These are phyloP conservation scores for Shiraia bambusicola DNA, from an alignment of 2,329 filamentous ascomycete species.

Conservation along the genomic window DNA sequence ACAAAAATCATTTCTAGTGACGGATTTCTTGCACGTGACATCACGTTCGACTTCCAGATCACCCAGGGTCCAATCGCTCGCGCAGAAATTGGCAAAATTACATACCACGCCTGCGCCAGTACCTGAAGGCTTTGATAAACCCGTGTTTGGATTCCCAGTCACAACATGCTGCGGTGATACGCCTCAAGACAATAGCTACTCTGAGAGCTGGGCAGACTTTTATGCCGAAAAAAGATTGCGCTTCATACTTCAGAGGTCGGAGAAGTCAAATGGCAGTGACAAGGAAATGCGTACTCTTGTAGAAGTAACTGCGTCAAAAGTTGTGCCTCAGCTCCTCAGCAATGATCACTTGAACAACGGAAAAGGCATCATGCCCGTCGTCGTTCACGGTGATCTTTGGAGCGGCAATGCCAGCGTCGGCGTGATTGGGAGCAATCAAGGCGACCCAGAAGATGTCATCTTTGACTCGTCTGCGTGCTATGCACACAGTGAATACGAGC, in stretches of 20 bases:
- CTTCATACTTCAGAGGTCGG: slow-evolving; percentile 60
- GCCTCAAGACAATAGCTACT: slow-evolving; percentile 75
- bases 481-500: slow-evolving; percentile 83
- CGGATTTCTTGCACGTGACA: slow-evolving; percentile 71
- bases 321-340: slow-evolving; percentile 76
- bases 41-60: slow-evolving; percentile 28
- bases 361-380: slow-evolving; percentile 68
- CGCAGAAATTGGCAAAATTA: slow-evolving; percentile 73
- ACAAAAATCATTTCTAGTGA: slow-evolving; percentile 61
- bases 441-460: slow-evolving; percentile 75
- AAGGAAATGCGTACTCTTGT: slow-evolving; percentile 63
- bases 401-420: slow-evolving; percentile 76
- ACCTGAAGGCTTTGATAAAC: slow-evolving; percentile 58
- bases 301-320: slow-evolving; percentile 60
- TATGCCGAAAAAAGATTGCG: slow-evolving; percentile 75
- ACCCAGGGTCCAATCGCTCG: slow-evolving; percentile 56
- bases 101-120: slow-evolving; percentile 74
- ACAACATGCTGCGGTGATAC: slow-evolving; percentile 86
- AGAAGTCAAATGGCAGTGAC: slow-evolving; percentile 66
- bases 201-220: slow-evolving; percentile 77
- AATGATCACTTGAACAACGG: slow-evolving; percentile 64
- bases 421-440: slow-evolving; percentile 54
- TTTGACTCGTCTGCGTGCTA: slow-evolving; percentile 83
- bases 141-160: slow-evolving; percentile 80
- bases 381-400: slow-evolving; percentile 94